Evolutionary conservation across 306 rosid species (phyloP), one percentile per base, ranked within the genome.

Genomic region (Quercus agrifolia): DNA sequence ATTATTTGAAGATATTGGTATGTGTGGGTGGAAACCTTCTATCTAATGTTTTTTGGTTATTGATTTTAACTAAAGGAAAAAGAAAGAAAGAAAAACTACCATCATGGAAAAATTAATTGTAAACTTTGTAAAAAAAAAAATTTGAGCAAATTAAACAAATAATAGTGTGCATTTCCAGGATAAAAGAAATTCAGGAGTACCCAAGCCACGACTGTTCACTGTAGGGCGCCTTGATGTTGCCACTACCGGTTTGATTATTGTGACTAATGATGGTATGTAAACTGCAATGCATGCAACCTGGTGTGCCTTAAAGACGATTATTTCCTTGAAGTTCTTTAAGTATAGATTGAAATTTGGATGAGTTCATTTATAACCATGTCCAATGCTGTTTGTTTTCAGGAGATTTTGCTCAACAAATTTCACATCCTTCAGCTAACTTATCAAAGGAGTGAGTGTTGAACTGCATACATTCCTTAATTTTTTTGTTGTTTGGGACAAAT

Each of bases 221-320:
- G 93, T 94, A 38, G 99, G 99, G 56, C 94, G 99, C 78, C 97
- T 94, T 81, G 99, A 94, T 86, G 99, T 94, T 88, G 97, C 97
- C 73, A 94, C 99, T 9, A 91, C 92, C 52, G 99, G 99, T 63
- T 86, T 94, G 85, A 89, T 94, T 86, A 82, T 94, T 81, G 97
- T 94, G 82, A 94, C 99, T 56, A 92, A 94, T 82, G 99, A 94
- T 71, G 99, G 99, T 91, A 78, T 51, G 85, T 66, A 78, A 78
- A 75, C 75, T 79, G 27, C 82, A 31, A 55, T 76, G 55, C 72
- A 75, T 61, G 70, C 51, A 78, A 35, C 80, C 46, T 79, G 59
- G 51, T 78, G 1, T 72, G 56, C 57, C 63, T 62, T 72, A 63
- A 31, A 30, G 52, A 35, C 0, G 54, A 49, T 49, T 35, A 10